Base-by-base conservation (phyloP, 768 basidiomycete species). In the Boletus rex-veris region DNA sequence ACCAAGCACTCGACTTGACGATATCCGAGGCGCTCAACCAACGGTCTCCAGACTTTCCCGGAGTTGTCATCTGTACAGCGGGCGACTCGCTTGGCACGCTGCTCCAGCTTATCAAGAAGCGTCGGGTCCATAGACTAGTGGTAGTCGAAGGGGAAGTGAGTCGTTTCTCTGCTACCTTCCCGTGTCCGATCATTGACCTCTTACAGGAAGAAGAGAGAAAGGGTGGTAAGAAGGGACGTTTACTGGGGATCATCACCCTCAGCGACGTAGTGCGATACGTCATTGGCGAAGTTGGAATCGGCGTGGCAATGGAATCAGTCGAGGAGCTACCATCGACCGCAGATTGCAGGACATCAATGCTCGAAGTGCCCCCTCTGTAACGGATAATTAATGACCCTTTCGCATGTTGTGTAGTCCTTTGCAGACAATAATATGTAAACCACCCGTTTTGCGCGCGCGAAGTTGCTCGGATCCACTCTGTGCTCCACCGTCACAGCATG, bases 41-140 rank as follows among this genome's bases (percentile, higher is more conserved):
- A 66, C 88, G 97, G 15, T 88, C 92, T 14, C 81, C 90, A 8
- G 96, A 98, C 71, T 99, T 99, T 69, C 91, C 93, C 8, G 97
- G 97, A 14, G 95, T 98, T 7, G 92, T 98, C 50, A 90, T 96
- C 18, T 98, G 97, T 68, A 92, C 91, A 1, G 91, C 92, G 1
- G 81, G 85, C 3, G 96, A 98, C 66, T 95, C 95, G 0, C 77
- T 99, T 26, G 90, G 88, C 4, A 93, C 92, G 2, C 81, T 98
- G 7, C 80, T 99, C 45, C 85, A 91, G 61, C 82, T 97, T 19
- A 90, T 98, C 67, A 92, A 92, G 73, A 91, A 94, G 70, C 85
- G 94, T 28, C 79, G 97, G 31, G 92, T 97, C 14, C 97, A 99
- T 69, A 84, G 97, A 45, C 74, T 99, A 16, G 94, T 98, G 2